Percentiles rank a stretch among this genome's conserved stretches.
phyloP scores from a whole-genome alignment of 2,329 filamentous ascomycete genomes.

The Clonostachys rhizophaga region DNA sequence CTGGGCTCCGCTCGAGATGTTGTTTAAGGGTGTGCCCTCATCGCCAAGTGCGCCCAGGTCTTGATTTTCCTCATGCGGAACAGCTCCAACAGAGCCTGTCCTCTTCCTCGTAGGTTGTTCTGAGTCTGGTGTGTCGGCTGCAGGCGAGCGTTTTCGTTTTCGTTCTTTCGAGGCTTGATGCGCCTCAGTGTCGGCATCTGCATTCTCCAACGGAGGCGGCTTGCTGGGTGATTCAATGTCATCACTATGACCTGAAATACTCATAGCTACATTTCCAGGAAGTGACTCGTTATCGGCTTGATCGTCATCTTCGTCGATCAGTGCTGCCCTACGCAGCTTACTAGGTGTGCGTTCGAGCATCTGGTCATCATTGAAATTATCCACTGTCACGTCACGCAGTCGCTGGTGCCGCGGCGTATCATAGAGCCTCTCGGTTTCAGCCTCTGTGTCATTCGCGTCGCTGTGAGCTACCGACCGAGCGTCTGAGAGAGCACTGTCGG shows the following conservation, averaged over 20 bases:
- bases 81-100: slow-evolving; percentile 37
- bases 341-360: slow-evolving; percentile 66
- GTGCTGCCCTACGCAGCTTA: slow-evolving; percentile 59
- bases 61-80: slow-evolving; percentile 27
- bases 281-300: slow-evolving; percentile 24
- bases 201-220: slow-evolving; percentile 14
- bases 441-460: slow-evolving; percentile 66
- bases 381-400: slow-evolving; percentile 56
- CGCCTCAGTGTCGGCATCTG: slow-evolving; percentile 18
- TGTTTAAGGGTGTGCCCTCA: slow-evolving; percentile 16
- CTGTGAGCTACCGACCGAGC: slow-evolving; percentile 33
- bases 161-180: slow-evolving; percentile 28
- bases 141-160: slow-evolving; percentile 46
- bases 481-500: slow-evolving; percentile 53
- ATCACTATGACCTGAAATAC: slow-evolving; percentile 29
- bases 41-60: slow-evolving; percentile 7
- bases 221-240: slow-evolving; percentile 29
- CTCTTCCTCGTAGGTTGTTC: slow-evolving; percentile 50
- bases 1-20: slow-evolving; percentile 28
- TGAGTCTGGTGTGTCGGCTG: slow-evolving; percentile 34
- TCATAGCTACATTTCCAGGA: slow-evolving; percentile 19
- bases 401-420: slow-evolving; percentile 72
- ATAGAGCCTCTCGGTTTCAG: slow-evolving; percentile 90
- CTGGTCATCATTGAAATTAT: slow-evolving; percentile 47
- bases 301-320: slow-evolving; percentile 25